Conservation (phyloP, 2,329 filamentous ascomycete species). For the Teratosphaeria viscida region DNA sequence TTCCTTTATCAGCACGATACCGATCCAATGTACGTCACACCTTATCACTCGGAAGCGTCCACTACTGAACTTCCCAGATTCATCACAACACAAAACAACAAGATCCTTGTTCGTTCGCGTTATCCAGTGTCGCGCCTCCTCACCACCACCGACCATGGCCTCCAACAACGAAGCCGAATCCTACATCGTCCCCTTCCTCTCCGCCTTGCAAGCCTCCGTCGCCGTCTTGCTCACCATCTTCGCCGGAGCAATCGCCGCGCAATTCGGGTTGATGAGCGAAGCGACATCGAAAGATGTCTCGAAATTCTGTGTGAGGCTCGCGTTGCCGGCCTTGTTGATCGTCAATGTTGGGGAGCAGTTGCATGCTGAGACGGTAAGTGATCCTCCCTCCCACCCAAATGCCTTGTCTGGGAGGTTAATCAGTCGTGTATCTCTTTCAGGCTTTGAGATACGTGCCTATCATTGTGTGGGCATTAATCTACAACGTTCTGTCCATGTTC, state of each 20-base stretch:
- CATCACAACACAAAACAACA: neutral
- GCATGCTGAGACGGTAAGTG: constrained; percentile 34
- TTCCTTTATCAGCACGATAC: neutral
- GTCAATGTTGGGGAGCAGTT: constrained; percentile 44
- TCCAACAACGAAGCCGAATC: neutral
- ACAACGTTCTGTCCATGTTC: constrained; percentile 39
- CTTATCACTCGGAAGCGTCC: neutral
- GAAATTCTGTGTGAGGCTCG: constrained; percentile 42
- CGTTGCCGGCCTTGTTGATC: constrained; percentile 44
- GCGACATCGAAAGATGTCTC: constrained; percentile 43
- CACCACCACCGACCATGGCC: neutral
- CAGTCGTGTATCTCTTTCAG: constrained; percentile 1
- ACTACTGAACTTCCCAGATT: too few species aligned
- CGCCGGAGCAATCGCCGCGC: constrained; percentile 42
- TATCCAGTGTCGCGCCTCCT: neutral
- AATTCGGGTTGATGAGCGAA: constrained; percentile 39
- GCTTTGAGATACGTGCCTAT: constrained; percentile 12
- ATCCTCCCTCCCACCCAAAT: neutral
- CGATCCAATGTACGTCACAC: neutral
- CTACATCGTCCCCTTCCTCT: constrained; percentile 35
- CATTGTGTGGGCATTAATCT: constrained; percentile 41
- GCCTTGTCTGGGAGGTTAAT: neutral
- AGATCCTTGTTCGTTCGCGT: neutral
- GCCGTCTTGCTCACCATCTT: constrained; percentile 45
- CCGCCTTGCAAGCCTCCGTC: constrained; percentile 45